A percentile compares a stretch with the other conserved stretches of the same genome.
Conservation (phyloP, 208 protist species). For the Leishmania lainsoni region DNA sequence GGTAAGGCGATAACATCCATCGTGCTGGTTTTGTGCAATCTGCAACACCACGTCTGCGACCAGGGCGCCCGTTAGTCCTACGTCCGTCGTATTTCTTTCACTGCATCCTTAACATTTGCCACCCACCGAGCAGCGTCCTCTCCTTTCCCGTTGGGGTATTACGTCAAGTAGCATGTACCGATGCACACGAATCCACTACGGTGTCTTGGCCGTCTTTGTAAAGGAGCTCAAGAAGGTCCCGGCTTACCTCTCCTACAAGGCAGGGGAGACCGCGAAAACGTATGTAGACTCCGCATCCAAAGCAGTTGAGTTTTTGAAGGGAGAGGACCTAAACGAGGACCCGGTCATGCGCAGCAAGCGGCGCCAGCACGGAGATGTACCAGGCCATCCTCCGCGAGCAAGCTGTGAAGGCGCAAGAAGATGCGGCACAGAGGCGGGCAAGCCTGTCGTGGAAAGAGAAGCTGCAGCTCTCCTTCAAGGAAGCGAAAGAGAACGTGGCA, state of each 20-base stretch:
- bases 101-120: neutral
- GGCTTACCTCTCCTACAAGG: slow-evolving; percentile 33
- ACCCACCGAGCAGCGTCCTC: too few species aligned
- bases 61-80: neutral
- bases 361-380: slow-evolving; percentile 68
- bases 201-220: slow-evolving; percentile 45
- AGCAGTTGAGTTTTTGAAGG: slow-evolving; percentile 51
- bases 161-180: slow-evolving; percentile 36
- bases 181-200: slow-evolving; percentile 17
- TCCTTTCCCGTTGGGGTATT: neutral
- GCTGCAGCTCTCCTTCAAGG: slow-evolving; percentile 29
- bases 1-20: neutral
- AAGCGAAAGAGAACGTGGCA: slow-evolving; percentile 35
- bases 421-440: slow-evolving; percentile 9
- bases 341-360: slow-evolving; percentile 44
- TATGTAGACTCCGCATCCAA: slow-evolving; percentile 43
- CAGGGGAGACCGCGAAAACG: slow-evolving; percentile 30
- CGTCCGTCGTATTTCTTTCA: neutral
- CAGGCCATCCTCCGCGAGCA: slow-evolving; percentile 54
- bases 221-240: slow-evolving; percentile 60
- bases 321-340: slow-evolving; percentile 43
- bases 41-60: neutral
- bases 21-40: neutral
- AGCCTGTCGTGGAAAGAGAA: slow-evolving; percentile 27
- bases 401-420: slow-evolving; percentile 22